Percentiles rank a stretch among this genome's conserved stretches.
These are phyloP conservation scores for Diaporthe aspalathi DNA, from an alignment of 2,329 filamentous ascomycete genomes.

Conservation along the genomic window DNA sequence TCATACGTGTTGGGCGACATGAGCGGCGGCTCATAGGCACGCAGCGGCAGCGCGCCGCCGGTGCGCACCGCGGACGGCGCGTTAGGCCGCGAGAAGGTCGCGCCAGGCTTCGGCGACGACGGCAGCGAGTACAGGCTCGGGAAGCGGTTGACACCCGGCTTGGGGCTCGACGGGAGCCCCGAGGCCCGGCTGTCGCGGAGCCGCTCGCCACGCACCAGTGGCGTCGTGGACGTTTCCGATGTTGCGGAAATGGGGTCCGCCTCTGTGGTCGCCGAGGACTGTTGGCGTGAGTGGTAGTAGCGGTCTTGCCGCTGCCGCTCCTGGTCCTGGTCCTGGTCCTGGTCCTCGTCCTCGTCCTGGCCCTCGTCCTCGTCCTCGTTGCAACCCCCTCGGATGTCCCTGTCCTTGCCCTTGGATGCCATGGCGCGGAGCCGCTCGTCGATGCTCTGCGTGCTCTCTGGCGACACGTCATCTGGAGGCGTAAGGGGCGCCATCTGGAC, in stretches of 20 bases:
- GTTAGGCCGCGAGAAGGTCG: conserved; percentile 61
- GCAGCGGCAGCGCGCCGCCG: conserved; percentile 68
- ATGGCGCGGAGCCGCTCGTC: conserved; percentile 64
- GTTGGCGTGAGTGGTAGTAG: conserved; percentile 50
- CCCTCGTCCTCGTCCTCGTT: conserved; percentile 33
- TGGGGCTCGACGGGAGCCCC: conserved; percentile 65
- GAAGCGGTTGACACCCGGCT: conserved; percentile 54
- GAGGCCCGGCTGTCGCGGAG: conserved; percentile 26
- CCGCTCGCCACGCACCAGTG: conserved; percentile 52
- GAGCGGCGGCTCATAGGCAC: conserved; percentile 70
- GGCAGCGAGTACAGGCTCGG: conserved; percentile 62
- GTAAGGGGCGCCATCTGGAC: conserved; percentile 56
- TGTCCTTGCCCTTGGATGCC: conserved; percentile 37
- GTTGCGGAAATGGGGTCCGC: conserved; percentile 63
- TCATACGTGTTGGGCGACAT: conserved; percentile 59
- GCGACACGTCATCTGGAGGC: conserved; percentile 56
- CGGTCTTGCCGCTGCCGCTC: conserved; percentile 32
- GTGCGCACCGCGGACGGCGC: conserved; percentile 67
- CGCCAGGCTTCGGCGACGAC: conserved; percentile 59
- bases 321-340: conserved; percentile 12
- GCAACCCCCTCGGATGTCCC: conserved; percentile 32
- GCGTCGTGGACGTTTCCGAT: conserved; percentile 62
- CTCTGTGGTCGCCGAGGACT: conserved; percentile 54
- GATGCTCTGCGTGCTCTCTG: conserved; percentile 63
- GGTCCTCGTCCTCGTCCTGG: conserved; percentile 20